These are phyloP conservation scores for Brassica rapa DNA, from an alignment of 345 rosid genomes.

Conservation along the genomic window DNA sequence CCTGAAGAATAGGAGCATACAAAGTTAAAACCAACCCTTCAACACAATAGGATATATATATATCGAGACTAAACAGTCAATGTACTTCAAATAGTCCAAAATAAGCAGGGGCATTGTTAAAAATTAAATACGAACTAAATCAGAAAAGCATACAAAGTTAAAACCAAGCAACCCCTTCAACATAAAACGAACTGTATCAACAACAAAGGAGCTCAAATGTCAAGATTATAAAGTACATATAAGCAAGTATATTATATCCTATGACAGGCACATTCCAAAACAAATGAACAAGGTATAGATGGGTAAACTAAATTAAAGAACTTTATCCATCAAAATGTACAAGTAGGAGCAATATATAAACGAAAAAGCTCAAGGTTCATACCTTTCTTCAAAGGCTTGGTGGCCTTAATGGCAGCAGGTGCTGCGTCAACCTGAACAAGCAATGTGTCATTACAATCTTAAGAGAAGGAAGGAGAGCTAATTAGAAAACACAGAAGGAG, in stretches of 20 bases:
- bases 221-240: background rate
- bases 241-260: too few relatives aligned
- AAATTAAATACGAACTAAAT: too few relatives aligned
- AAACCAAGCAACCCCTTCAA: background rate
- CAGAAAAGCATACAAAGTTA: background rate
- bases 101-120: too few relatives aligned
- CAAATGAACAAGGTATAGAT: background rate
- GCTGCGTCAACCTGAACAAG: slow-evolving; percentile 39
- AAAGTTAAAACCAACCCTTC: background rate
- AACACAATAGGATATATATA: background rate
- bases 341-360: background rate
- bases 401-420: slow-evolving; percentile 36
- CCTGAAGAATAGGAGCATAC: slow-evolving; percentile 28
- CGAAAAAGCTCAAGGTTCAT: background rate
- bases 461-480: background rate
- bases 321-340: background rate
- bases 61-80: background rate
- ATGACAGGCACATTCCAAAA: background rate
- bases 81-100: background rate
- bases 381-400: slow-evolving; percentile 61
- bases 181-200: background rate
- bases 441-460: background rate
- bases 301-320: background rate
- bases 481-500: background rate
- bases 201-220: background rate